Evolutionary conservation across 148 eudicot genomes (phyloP).

Genomic region (Diospyros kaki): DNA sequence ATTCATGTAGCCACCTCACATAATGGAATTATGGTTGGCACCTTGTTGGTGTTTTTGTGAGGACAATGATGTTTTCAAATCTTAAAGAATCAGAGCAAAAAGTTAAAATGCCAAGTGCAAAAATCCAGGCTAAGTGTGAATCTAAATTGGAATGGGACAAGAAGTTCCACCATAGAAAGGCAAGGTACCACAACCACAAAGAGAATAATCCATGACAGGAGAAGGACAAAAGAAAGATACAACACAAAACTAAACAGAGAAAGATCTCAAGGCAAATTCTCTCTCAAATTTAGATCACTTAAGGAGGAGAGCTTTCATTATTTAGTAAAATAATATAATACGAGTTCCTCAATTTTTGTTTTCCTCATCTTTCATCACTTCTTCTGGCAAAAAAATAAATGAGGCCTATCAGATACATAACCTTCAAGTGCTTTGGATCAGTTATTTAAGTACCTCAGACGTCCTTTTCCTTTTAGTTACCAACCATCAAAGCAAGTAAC

Average conservation of each 20-base stretch:
- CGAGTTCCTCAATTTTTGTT: background rate
- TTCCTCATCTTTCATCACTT: background rate
- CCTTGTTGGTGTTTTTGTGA: background rate
- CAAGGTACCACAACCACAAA: background rate
- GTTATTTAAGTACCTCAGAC: constrained; percentile 6
- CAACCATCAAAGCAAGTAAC: background rate
- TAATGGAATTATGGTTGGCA: too few species aligned
- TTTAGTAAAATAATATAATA: background rate
- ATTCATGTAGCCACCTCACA: too few species aligned
- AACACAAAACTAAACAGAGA: background rate
- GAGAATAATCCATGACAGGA: background rate
- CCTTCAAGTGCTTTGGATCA: background rate
- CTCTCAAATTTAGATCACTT: background rate
- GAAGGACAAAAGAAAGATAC: background rate
- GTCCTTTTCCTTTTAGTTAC: background rate
- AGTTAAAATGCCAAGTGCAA: background rate
- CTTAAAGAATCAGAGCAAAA: background rate
- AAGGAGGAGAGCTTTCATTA: background rate
- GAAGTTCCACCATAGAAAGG: background rate
- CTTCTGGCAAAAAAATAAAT: constrained; percentile 4
- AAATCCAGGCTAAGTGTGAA: background rate
- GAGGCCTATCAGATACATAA: background rate
- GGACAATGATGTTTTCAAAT: background rate
- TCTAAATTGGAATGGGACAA: background rate
- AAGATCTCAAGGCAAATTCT: background rate